Evolutionary conservation across 805 yeast species (phyloP).

Genomic region (Tetrapisispora phaffii): DNA sequence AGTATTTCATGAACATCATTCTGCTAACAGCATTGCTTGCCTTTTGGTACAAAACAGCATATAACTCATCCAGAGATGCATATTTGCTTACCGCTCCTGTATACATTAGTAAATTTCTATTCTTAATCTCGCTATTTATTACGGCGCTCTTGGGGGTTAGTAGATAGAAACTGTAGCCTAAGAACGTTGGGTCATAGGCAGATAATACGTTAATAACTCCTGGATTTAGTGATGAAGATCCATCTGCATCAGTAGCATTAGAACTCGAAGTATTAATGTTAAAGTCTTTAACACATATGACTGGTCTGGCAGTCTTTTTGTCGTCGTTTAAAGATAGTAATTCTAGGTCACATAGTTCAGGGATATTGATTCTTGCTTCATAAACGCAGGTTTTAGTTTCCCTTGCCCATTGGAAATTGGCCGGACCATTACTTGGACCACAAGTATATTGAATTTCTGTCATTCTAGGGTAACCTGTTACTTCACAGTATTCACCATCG

Average conservation of each 20-base stretch:
- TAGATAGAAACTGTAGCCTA: constrained; percentile 22
- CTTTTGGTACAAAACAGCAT: constrained; percentile 5
- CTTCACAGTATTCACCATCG: constrained; percentile 51
- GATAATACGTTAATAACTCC: constrained; percentile 12
- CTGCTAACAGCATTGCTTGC: constrained; percentile 18
- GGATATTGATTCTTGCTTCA: constrained; percentile 40
- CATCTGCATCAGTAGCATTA: background rate
- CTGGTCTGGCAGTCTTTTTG: constrained; percentile 13
- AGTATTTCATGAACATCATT: constrained; percentile 11
- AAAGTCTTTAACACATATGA: constrained; percentile 9
- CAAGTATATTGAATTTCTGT: constrained; percentile 52
- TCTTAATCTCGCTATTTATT: background rate
- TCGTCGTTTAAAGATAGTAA: constrained; percentile 20
- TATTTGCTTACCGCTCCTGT: background rate
- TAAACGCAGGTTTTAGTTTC: constrained; percentile 54
- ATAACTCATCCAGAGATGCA: background rate
- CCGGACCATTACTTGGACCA: constrained; percentile 24
- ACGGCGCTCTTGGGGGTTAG: constrained; percentile 8
- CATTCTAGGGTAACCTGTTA: constrained; percentile 42
- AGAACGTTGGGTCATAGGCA: constrained; percentile 18
- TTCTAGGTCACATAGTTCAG: constrained; percentile 38
- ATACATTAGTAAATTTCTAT: constrained; percentile 2
- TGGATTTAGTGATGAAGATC: background rate
- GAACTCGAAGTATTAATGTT: background rate
- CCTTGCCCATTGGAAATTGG: constrained; percentile 31